Base-by-base conservation (phyloP, 192 early-diverging fungal species). In the Backusella liffmaniae region DNA sequence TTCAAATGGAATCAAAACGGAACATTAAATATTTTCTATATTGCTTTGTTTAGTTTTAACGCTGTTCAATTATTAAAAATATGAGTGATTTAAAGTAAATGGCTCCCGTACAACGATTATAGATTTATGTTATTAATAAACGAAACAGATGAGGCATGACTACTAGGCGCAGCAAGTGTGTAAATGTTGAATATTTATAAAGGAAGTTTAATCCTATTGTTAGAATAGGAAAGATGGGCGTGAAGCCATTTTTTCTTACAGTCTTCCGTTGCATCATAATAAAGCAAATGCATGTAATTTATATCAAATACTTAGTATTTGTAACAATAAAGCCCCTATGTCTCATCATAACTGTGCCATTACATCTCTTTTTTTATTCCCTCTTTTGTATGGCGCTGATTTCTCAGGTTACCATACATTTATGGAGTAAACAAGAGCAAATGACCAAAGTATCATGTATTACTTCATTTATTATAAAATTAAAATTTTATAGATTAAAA, bases 131-230 rank as follows among this genome's bases (percentile, higher is more conserved):
- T 23, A 13, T 62, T 29, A 62, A 62, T 62, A 62, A 23, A 62
- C 10, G 9, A 62, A 62, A 62, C 56, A 62, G 56, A 62, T 62
- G 23, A 62, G 3, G 23, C 12, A 62, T 62, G 56, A 62, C 56
- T 62, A 62, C 56, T 62, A 62, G 21, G 56, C 56, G 56, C 56
- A 62, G 56, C 26, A 62, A 62, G 23, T 49, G 46, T 49, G 46
- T 49, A 49, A 49, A n/a, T 49, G 46, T n/a, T 7, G 46, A 49
- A 18, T 13, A 13, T 44, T 41, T 44, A 13, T 44, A 44, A 10
- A 13, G 13, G 12, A 44, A 13, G 13, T 44, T 13, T 13, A 49
- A 49, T 7, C 1, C 5, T 49, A 5, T 49, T 49, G 46, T 49
- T 49, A 49, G 18, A 49, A 49, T 49, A 49, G 46, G 13, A 49